These are phyloP conservation scores for Melaleuca alternifolia DNA, from an alignment of 345 rosid species.

Conservation along the genomic window DNA sequence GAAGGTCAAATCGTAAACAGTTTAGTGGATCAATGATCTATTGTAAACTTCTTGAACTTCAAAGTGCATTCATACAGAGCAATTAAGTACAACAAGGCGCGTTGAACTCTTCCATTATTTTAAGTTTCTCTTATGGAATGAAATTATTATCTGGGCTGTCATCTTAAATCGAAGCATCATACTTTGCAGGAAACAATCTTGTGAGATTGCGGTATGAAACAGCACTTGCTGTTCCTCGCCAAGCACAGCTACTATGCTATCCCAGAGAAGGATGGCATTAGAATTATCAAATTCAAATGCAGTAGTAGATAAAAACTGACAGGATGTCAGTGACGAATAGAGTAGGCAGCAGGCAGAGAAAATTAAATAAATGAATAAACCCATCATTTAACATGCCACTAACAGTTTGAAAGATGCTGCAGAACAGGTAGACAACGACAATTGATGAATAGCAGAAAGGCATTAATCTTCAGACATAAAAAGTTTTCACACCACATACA, in stretches of 20 bases:
- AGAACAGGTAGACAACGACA: neutral
- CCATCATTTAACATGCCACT: neutral
- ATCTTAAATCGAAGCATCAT: neutral
- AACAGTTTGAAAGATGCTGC: neutral
- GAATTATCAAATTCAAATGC: neutral
- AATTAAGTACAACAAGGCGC: neutral
- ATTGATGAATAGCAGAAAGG: neutral
- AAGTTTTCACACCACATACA: constrained; percentile 21
- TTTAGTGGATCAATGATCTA: neutral
- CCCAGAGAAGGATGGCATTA: neutral
- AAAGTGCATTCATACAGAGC: neutral
- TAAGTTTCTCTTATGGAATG: neutral
- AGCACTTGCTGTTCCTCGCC: neutral
- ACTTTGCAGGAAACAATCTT: neutral
- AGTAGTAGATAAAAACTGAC: neutral
- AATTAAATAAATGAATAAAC: neutral
- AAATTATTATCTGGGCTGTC: neutral
- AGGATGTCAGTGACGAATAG: neutral
- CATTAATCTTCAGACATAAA: constrained; percentile 2
- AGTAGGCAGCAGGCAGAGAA: neutral
- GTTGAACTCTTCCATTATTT: neutral
- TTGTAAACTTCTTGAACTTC: neutral
- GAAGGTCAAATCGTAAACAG: neutral
- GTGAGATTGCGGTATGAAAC: neutral
- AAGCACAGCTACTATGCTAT: neutral